Base-by-base conservation (phyloP, 1,284 basidiomycete species). In the Tylopilus orsonianus region DNA sequence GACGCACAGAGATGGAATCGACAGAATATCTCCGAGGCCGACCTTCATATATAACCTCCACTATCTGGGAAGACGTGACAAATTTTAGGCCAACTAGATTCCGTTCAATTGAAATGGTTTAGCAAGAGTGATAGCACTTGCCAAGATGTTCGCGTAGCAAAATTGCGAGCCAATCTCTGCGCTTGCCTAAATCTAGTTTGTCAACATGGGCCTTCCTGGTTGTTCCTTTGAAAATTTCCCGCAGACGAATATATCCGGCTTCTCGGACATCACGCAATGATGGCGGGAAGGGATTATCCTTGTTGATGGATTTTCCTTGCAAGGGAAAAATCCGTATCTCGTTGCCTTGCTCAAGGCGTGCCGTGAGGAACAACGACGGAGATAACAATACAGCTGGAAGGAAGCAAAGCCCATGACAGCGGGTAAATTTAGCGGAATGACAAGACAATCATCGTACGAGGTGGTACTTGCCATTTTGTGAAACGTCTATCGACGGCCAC, bases 21-120 rank as follows among this genome's bases (percentile, higher is more conserved):
- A 89, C 68, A 18, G 69, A 62, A 58, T 88, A 85, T 36, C 73
- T 71, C 44, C 82, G 79, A 35, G 64, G 59, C 44, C 62, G 59
- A 23, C 82, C 79, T 69, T 91, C 83, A 62, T 87, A 91, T 14
- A 66, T 62, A 24, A 90, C 71, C 53, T 85, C 75, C 45, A 92
- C 56, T 4, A 75, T 71, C 63, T 88, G 87, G 4, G 75, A 75
- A 14, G 72, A 62, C 8, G 83, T 79, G 49, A 93, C 66, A 61
- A 85, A 90, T 62, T 84, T 87, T 18, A 88, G 70, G 58, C 89
- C 86, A 33, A 90, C 90, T 91, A 40, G 32, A 54, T 53, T 27
- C 53, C 27, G 12, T 49, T 49, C 30, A 43, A 56, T 54, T 49
- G 51, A 49, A 36, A 44, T 48, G 16, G 44, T 43, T 54, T 36